A percentile compares a stretch with the other conserved stretches of the same genome.
Evolutionary conservation across 352 stramenopile genomes (phyloP).

Genomic region (Pythium vanterpoolii): DNA sequence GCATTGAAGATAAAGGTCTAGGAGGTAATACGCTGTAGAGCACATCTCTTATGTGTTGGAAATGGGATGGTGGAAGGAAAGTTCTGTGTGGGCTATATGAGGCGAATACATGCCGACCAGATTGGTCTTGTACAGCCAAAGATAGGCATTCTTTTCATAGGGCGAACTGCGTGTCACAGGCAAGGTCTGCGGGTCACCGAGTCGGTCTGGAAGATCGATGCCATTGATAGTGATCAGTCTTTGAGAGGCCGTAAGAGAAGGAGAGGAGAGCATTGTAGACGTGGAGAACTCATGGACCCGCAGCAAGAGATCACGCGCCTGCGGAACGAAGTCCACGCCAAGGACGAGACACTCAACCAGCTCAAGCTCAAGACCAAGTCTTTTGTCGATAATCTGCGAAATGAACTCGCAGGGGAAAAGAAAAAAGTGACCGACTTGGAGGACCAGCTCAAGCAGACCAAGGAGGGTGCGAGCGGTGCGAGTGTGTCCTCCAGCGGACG

Average conservation of each 20-base stretch:
- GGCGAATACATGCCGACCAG: not conserved
- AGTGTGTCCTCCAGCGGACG: not conserved
- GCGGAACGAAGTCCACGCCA: conserved; percentile 53
- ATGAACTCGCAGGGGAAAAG: conserved; percentile 55
- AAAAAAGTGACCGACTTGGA: conserved; percentile 61
- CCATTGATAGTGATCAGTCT: not conserved
- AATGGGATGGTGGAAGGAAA: not conserved
- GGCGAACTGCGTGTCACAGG: not conserved
- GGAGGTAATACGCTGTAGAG: no score
- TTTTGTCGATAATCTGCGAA: conserved; percentile 77
- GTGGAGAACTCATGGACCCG: conserved; percentile 24
- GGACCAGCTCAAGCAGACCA: conserved; percentile 39
- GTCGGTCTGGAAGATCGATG: not conserved
- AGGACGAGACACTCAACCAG: conserved; percentile 77
- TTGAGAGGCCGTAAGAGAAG: not conserved
- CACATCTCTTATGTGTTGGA: no score
- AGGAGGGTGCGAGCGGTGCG: conserved; percentile 7
- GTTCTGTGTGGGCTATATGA: not conserved
- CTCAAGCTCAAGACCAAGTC: conserved; percentile 85
- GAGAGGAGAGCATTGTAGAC: no score
- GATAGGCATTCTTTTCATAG: not conserved
- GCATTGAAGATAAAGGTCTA: no score
- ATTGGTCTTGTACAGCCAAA: not conserved
- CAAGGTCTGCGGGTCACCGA: not conserved
- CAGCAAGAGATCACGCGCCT: conserved; percentile 53